phyloP scores from a whole-genome alignment of 139 green algal species.

The Gonium pectorale region DNA sequence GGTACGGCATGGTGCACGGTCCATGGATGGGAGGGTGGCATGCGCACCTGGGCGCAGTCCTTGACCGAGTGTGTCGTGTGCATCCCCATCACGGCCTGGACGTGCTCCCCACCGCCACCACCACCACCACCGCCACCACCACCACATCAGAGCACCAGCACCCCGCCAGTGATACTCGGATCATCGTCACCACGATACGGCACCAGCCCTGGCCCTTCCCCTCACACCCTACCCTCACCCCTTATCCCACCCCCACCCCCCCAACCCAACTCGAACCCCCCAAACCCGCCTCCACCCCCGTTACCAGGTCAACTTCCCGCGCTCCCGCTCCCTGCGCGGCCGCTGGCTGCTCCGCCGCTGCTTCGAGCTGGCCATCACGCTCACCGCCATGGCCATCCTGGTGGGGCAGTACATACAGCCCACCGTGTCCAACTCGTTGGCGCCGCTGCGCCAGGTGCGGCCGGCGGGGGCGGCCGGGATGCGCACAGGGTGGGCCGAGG shows the following conservation, averaged over 20 bases:
- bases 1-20: slow-evolving; percentile 49
- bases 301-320: slow-evolving; percentile 68
- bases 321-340: slow-evolving; percentile 48
- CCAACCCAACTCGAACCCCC: not conserved
- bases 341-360: slow-evolving; percentile 69
- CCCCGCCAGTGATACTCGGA: too few relatives aligned
- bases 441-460: slow-evolving; percentile 61
- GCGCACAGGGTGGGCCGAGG: too few relatives aligned
- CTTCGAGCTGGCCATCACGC: slow-evolving; percentile 61
- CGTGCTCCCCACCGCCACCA: too few relatives aligned
- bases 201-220: too few relatives aligned
- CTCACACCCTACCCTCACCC: not conserved
- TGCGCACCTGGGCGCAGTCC: too few relatives aligned
- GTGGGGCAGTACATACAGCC: slow-evolving; percentile 87
- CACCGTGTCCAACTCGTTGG: slow-evolving; percentile 80
- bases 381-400: slow-evolving; percentile 75
- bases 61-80: too few relatives aligned
- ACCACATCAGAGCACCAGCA: too few relatives aligned
- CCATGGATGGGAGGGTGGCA: too few relatives aligned
- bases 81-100: too few relatives aligned
- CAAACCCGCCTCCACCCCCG: not conserved
- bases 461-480: not conserved
- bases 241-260: not conserved
- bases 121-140: too few relatives aligned
- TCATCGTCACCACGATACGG: too few relatives aligned